Conservation (phyloP, 495 filamentous ascomycete species). For the Daldinia vernicosa region DNA sequence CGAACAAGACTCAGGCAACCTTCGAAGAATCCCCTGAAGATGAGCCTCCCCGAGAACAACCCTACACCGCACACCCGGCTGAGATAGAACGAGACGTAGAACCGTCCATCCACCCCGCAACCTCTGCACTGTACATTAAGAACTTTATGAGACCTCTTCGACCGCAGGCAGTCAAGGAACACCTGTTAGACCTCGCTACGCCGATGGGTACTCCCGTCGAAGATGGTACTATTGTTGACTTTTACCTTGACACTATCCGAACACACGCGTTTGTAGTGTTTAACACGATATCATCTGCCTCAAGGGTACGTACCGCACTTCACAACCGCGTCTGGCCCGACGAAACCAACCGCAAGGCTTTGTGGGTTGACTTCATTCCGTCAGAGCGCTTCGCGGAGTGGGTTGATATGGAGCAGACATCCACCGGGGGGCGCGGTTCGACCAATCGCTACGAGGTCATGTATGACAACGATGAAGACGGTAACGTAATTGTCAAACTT, state of each 20-base stretch:
- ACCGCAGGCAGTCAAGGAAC: slow-evolving; percentile 65
- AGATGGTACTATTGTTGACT: slow-evolving; percentile 65
- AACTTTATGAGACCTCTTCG: slow-evolving; percentile 90
- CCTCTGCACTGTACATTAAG: slow-evolving; percentile 86
- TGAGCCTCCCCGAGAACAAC: slow-evolving; percentile 49
- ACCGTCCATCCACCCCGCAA: slow-evolving; percentile 83
- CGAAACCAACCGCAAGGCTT: slow-evolving; percentile 81
- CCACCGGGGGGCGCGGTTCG: slow-evolving; percentile 56
- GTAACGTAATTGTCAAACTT: slow-evolving; percentile 62
- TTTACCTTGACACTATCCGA: slow-evolving; percentile 84
- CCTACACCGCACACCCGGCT: slow-evolving; percentile 21
- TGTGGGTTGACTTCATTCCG: slow-evolving; percentile 93
- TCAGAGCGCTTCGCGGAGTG: slow-evolving; percentile 76
- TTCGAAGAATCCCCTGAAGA: slow-evolving; percentile 19
- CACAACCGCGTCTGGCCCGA: slow-evolving; percentile 86
- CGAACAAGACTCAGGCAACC: slow-evolving; percentile 37
- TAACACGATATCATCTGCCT: slow-evolving; percentile 70
- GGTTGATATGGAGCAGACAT: slow-evolving; percentile 73
- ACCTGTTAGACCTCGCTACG: slow-evolving; percentile 74
- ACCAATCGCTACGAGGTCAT: slow-evolving; percentile 56
- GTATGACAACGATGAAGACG: slow-evolving; percentile 64
- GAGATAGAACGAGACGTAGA: slow-evolving; percentile 56
- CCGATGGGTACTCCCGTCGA: slow-evolving; percentile 61
- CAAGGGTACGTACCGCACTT: slow-evolving; percentile 77
- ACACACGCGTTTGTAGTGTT: slow-evolving; percentile 89